phyloP scores from a whole-genome alignment of 805 yeast species.

The Metschnikowia baotianmanensis region DNA sequence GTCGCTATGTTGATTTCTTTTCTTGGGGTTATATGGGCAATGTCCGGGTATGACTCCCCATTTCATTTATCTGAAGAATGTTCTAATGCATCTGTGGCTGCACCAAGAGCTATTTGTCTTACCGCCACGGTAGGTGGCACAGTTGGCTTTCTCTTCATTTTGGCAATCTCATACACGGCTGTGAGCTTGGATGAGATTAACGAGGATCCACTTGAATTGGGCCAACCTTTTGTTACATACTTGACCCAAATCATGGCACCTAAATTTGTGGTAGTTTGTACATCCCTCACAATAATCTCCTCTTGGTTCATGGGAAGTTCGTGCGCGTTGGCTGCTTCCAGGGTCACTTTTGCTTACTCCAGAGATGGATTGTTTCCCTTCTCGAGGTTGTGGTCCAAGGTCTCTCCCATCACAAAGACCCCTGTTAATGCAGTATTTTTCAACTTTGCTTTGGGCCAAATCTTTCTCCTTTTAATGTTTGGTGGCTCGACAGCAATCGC shows the following conservation, averaged over 20 bases:
- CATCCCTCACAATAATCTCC: constrained; percentile 42
- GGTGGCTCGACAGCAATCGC: constrained; percentile 65
- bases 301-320: constrained; percentile 53
- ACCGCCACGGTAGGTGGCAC: constrained; percentile 55
- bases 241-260: constrained; percentile 47
- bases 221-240: constrained; percentile 61
- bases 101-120: constrained; percentile 65
- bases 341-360: constrained; percentile 66
- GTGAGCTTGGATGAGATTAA: constrained; percentile 48
- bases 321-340: constrained; percentile 64
- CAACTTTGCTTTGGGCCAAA: constrained; percentile 53
- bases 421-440: constrained; percentile 67
- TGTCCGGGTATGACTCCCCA: constrained; percentile 75
- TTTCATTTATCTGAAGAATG: constrained; percentile 76
- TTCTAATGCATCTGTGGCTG: constrained; percentile 58
- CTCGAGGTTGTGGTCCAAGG: constrained; percentile 47
- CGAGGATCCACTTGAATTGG: constrained; percentile 46
- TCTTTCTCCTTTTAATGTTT: constrained; percentile 54
- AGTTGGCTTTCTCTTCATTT: constrained; percentile 55
- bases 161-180: constrained; percentile 60
- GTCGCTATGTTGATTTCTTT: constrained; percentile 55
- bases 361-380: constrained; percentile 68
- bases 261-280: constrained; percentile 41
- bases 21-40: constrained; percentile 65
- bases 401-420: constrained; percentile 52